Conservation (phyloP, 768 basidiomycete species). For the Hericium rajendrae region DNA sequence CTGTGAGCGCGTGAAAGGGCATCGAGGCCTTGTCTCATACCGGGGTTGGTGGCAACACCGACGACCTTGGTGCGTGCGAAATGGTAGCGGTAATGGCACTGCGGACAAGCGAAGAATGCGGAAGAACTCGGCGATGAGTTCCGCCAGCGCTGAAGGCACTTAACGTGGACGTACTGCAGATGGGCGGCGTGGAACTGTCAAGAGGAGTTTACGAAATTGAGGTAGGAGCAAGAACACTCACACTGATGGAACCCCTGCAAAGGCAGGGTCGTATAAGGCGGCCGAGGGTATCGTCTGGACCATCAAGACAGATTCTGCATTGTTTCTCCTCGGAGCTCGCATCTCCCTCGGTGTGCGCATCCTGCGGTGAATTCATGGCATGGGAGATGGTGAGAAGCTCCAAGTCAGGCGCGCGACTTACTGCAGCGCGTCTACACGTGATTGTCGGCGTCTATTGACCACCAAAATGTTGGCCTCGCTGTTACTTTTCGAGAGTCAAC, state of each 20-base stretch:
- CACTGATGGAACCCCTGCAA: conserved; percentile 72
- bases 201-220: neutral
- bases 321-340: conserved; percentile 37
- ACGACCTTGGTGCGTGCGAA: conserved; percentile 62
- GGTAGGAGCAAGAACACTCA: conserved; percentile 20
- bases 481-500: too few species aligned
- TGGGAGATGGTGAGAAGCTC: neutral
- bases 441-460: neutral
- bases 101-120: conserved; percentile 73
- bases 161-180: conserved; percentile 65
- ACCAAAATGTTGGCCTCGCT: too few species aligned
- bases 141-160: conserved; percentile 71
- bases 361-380: neutral
- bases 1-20: neutral
- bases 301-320: conserved; percentile 80
- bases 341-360: neutral
- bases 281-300: conserved; percentile 54
- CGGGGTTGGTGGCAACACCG: conserved; percentile 71
- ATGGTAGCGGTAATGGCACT: conserved; percentile 70
- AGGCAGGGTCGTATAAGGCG: conserved; percentile 76
- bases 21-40: conserved; percentile 25
- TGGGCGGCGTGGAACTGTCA: conserved; percentile 1
- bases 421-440: neutral
- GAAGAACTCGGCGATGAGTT: conserved; percentile 47
- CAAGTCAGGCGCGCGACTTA: neutral